Evolutionary conservation across 2,329 filamentous ascomycete genomes (phyloP), one percentile per base, ranked within the genome.

Genomic region (Claviceps purpurea): DNA sequence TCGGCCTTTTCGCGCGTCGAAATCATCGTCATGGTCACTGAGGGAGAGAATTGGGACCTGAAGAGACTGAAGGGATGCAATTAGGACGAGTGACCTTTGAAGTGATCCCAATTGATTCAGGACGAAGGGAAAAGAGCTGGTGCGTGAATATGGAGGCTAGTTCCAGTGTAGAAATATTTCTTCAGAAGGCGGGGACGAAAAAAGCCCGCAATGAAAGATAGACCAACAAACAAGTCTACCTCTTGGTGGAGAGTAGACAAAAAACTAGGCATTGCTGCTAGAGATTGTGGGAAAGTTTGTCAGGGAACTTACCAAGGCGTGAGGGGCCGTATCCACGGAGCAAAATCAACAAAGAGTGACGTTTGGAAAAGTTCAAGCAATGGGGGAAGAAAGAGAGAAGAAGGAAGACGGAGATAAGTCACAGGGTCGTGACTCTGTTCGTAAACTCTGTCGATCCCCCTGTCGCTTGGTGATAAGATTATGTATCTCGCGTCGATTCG

Each of bases 1-100:
- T 52, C 57, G 26, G 55, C 52, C 13, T 63, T 58, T 40, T 60
- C 63, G 49, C 62, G 60, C 50, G 62, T 59, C 42, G 59, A 58
- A 46, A 57, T 57, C 52, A 61, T 59, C 30, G 47, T 22, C 34
- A 22, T 11, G 5, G 18, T 4, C 26, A n/a, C n/a, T 38, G 7
- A 24, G 37, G 37, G 4, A n/a, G 34, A 34, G 49, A 18, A n/a
- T 26, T 18, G 42, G 24, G 34, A n/a, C 24, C 46, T 39, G 46
- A 14, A 7, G 24, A 22, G 40, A 14, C 46, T 39, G 46, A 14
- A 13, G 24, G 38, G 40, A 14, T 39, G 43, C 37, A 16, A 39
- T 51, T 51, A 42, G 50, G 39, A 5, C 6, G 5, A 8, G 14
- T 7, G 10, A 3, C 4, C 8, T 20, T 39, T 30, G 16, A 16